A percentile compares a stretch with the other conserved stretches of the same genome.
phyloP scores from a whole-genome alignment of 176 grass and related monocot species.

The maize (Zea mays) region Zm-B73-REFERENCE-NAM-5.0 NC_050098.1:189973001-189973500 shows the following conservation, averaged over 20 bases:
- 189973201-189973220: constrained; percentile 13
- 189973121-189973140: constrained; percentile 33
- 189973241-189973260: not conserved
- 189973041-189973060: not conserved
- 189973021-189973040: constrained; percentile 26
- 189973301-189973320: too few relatives aligned
- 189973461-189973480: too few relatives aligned
- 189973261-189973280: not conserved
- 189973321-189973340: too few relatives aligned
- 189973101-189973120: not conserved
- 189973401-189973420: too few relatives aligned
- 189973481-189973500: too few relatives aligned
- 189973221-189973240: constrained; percentile 11
- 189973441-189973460: too few relatives aligned
- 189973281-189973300: not conserved
- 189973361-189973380: too few relatives aligned
- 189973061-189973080: not conserved
- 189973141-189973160: constrained; percentile 37
- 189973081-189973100: constrained; percentile 50
- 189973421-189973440: too few relatives aligned
- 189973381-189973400: too few relatives aligned
- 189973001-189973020: not conserved
- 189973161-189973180: constrained; percentile 34
- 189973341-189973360: too few relatives aligned
- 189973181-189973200: constrained; percentile 17